phyloP scores from a whole-genome alignment of 306 rosid genomes.

The Acacia crassicarpa region DNA sequence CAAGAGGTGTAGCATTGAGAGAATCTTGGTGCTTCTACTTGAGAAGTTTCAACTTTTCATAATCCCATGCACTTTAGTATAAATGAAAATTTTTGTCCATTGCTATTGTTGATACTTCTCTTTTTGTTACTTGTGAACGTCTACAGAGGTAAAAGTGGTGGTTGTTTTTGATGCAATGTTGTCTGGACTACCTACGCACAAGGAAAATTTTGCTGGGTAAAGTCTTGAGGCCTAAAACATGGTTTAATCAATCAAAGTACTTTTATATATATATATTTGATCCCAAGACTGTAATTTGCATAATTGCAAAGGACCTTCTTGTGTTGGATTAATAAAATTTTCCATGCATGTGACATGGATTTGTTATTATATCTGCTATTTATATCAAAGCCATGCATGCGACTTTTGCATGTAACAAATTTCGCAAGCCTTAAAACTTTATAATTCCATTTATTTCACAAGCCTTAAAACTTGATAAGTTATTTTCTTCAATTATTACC shows the following conservation, averaged over 20 bases:
- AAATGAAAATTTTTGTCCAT: not conserved
- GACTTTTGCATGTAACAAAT: not conserved
- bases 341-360: not conserved
- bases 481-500: slow-evolving; percentile 1
- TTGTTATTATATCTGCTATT: not conserved
- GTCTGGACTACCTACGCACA: slow-evolving; percentile 90
- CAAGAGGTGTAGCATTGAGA: not conserved
- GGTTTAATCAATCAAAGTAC: slow-evolving; percentile 5
- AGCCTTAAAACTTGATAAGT: not conserved
- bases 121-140: slow-evolving; percentile 32
- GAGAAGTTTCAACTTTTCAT: not conserved
- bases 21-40: not conserved
- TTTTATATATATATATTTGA: slow-evolving; percentile 13
- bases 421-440: not conserved
- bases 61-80: not conserved
- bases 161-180: slow-evolving; percentile 90
- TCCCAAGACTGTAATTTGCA: not conserved
- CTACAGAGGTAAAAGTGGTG: slow-evolving; percentile 84
- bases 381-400: not conserved
- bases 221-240: slow-evolving; percentile 26
- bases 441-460: not conserved
- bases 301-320: slow-evolving; percentile 14
- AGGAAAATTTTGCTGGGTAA: slow-evolving; percentile 77
- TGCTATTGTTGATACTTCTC: not conserved
- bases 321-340: not conserved